Base-by-base conservation (phyloP, 2,329 filamentous ascomycete genomes). In the Talaromyces sp. region DNA sequence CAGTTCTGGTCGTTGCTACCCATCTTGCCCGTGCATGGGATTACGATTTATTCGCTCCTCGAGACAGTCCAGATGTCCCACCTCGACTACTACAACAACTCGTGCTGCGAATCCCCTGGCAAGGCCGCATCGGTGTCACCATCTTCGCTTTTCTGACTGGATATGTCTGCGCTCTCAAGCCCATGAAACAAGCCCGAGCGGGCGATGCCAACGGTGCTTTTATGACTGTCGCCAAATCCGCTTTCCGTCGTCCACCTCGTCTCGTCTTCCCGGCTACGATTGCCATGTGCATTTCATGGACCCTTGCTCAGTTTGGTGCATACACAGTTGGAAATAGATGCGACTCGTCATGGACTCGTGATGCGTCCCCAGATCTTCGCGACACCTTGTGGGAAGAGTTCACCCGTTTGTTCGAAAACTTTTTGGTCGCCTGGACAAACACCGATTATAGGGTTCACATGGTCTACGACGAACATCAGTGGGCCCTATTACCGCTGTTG, bases 91-190 rank as follows among this genome's bases (percentile, higher is more conserved):
- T 84, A 38, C 83, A 86, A 71, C 75, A 80, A 60, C 83, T 83
- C 4, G 79, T 85, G 67, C 72, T 85, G n/a, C 83, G 84, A n/a
- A 76, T 85, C n/a, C 82, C 82, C 34, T 83, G 79, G 76, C 83
- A 85, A 71, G 84, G 84, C 53, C 80, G 83, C 25, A 80, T 85
- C 34, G 83, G 83, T 51, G 84, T 86, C 38, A 83, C 83, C 66
- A 84, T 85, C 72, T 86, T 86, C 69, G 82, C 83, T 60, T 84
- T 86, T 68, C 74, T 86, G 62, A 85, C 84, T 0, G 84, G 84
- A 65, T 85, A 85, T 68, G 84, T 86, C 25, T 85, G 83, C 71
- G 83, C 83, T 31, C 76, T 85, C 65, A 85, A 85, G 71, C 84
- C 84, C 1, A 73, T 85, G 15, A 83, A 82, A 71, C 80, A 82